These are phyloP conservation scores for Hemileccinum impolitum DNA, from an alignment of 768 basidiomycete genomes.

Conservation along the genomic window DNA sequence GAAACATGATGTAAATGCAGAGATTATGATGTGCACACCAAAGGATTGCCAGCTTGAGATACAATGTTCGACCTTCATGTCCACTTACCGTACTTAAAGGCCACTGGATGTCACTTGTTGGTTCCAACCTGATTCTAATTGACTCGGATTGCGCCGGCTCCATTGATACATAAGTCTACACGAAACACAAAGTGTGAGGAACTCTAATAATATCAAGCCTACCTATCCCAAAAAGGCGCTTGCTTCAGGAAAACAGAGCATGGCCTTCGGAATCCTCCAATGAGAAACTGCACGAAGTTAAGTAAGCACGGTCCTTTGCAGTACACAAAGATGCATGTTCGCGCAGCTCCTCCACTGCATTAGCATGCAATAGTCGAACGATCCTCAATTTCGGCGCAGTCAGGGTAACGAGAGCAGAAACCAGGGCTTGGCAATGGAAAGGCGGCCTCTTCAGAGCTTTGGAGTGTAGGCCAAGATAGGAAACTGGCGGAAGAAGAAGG, in stretches of 20 bases:
- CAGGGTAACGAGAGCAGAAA: slow-evolving; percentile 23
- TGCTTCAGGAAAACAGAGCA: slow-evolving; percentile 13
- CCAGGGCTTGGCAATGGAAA: slow-evolving; percentile 16
- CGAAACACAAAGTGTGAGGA: not conserved
- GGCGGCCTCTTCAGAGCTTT: slow-evolving; percentile 12
- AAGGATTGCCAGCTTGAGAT: too few species aligned
- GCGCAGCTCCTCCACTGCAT: slow-evolving; percentile 13
- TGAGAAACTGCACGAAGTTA: slow-evolving; percentile 13
- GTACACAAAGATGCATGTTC: slow-evolving; percentile 1
- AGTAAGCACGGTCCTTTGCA: slow-evolving; percentile 7
- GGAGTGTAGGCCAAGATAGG: slow-evolving; percentile 22
- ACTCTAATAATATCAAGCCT: not conserved
- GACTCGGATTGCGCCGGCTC: not conserved
- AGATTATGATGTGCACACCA: too few species aligned
- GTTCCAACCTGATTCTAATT: not conserved
- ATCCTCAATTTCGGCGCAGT: slow-evolving; percentile 17
- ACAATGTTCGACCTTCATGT: too few species aligned
- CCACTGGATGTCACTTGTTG: not conserved
- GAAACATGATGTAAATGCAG: too few species aligned
- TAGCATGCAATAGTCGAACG: slow-evolving; percentile 20
- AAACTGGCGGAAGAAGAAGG: slow-evolving; percentile 25
- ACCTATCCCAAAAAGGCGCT: not conserved
- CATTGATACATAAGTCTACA: not conserved
- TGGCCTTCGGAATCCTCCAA: slow-evolving; percentile 24
- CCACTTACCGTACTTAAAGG: too few species aligned